Base-by-base conservation (phyloP, 305 asterid genomes). In the Stenogyne calaminthoides region DNA sequence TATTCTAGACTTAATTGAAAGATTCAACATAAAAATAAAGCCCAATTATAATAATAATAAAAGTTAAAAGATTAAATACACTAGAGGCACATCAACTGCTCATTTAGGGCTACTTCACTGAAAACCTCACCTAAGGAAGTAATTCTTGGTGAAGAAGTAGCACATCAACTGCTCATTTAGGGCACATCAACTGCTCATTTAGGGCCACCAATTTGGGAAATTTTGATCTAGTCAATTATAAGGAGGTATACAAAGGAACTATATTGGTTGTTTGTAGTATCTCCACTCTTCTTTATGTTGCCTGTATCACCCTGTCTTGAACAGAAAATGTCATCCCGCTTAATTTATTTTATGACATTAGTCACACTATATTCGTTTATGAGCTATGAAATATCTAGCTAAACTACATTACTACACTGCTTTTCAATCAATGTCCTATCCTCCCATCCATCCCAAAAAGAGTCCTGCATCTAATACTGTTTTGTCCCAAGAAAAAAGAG, bases 171-270 rank as follows among this genome's bases (percentile, higher is more conserved):
- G 2, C 82, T 80, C 63, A 74, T 71, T 66, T 59, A 29, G 75
- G 25, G 25, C 25, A 2, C 25, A 22, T 22, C 25, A 22, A 22
- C 2, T 22, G n/a, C n/a, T n/a, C n/a, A n/a, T n/a, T n/a, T n/a
- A n/a, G n/a, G n/a, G n/a, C 81, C 34, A 70, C 82, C 74, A 58
- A 19, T 55, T 78, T 72, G 40, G 76, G 77, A 54, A 71, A 22
- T 65, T 81, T 77, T 75, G 78, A 78, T 78, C 75, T 64, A 80
- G 75, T 80, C 69, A 56, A 71, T 77, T 66, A 29, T 74, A 62
- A 76, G 73, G 81, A 77, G 81, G 80, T 80, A 65, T 64, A 55
- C 14, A n/a, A 74, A 69, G 82, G 75, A 74, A 77, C 73, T 73
- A 39, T 73, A n/a, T n/a, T 40, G 46, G 78, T 49, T 71, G 37